A percentile compares a stretch with the other conserved stretches of the same genome.
Conservation (phyloP, 73 alveolate genomes). For the Paramecium primaurelia region DNA sequence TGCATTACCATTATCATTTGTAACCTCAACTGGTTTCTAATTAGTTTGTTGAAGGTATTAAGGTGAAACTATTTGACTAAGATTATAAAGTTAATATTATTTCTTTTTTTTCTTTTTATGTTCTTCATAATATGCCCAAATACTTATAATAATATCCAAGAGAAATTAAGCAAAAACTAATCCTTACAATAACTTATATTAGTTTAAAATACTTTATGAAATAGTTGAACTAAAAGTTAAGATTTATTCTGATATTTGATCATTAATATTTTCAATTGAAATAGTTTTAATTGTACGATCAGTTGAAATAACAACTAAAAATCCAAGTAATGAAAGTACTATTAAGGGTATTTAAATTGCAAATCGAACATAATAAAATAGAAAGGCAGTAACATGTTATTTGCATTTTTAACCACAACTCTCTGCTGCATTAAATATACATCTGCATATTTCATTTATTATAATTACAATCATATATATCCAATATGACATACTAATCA, state of each 20-base stretch:
- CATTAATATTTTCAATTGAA: neutral
- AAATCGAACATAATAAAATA: neutral
- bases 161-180: neutral
- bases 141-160: neutral
- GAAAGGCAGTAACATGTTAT: neutral
- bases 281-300: neutral
- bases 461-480: neutral
- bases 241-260: neutral
- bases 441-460: neutral
- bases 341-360: neutral
- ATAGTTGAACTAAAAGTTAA: neutral
- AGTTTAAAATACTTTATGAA: neutral
- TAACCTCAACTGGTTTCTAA: neutral
- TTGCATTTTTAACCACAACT: neutral
- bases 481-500: neutral
- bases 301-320: neutral
- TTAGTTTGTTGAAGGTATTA: neutral
- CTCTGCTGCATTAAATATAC: neutral
- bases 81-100: neutral
- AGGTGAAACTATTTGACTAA: neutral
- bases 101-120: neutral
- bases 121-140: neutral
- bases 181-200: neutral
- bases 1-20: neutral
- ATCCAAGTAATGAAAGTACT: neutral